A percentile compares a stretch with the other conserved stretches of the same genome.
These are phyloP conservation scores for Onygena corvina DNA, from an alignment of 2,329 filamentous ascomycete genomes.

Conservation along the genomic window DNA sequence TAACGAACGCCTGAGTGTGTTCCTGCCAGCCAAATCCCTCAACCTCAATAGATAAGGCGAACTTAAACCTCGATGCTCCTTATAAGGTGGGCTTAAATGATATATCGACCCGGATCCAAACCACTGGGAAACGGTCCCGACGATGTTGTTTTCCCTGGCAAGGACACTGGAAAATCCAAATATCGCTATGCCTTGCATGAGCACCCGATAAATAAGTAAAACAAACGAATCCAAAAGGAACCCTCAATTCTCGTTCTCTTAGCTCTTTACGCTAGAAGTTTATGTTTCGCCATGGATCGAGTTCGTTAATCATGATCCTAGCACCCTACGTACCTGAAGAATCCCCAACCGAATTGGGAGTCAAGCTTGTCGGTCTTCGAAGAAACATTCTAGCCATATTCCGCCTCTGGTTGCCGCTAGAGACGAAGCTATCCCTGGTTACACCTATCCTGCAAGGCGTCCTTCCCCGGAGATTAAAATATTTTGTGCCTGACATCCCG, in stretches of 20 bases:
- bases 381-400: not conserved
- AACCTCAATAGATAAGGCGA: not conserved
- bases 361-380: not conserved
- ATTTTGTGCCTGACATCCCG: constrained; percentile 1
- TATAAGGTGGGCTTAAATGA: not conserved
- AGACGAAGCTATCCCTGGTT: constrained; percentile 1
- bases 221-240: not conserved
- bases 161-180: not conserved
- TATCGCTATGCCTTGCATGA: not conserved
- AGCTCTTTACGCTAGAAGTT: not conserved
- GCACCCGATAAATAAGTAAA: not conserved
- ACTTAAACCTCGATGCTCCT: not conserved
- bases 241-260: too few relatives aligned
- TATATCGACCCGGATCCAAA: constrained; percentile 2
- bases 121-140: constrained; percentile 1
- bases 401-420: not conserved
- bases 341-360: not conserved
- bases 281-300: not conserved
- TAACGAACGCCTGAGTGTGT: not conserved
- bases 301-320: not conserved
- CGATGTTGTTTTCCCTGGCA: constrained; percentile 1
- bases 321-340: constrained; percentile 1
- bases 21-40: too few relatives aligned
- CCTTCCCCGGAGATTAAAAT: constrained; percentile 7
- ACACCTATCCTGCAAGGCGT: not conserved